Conservation (phyloP, 768 basidiomycete species). For the Pleurotus salmoneostramineus region DNA sequence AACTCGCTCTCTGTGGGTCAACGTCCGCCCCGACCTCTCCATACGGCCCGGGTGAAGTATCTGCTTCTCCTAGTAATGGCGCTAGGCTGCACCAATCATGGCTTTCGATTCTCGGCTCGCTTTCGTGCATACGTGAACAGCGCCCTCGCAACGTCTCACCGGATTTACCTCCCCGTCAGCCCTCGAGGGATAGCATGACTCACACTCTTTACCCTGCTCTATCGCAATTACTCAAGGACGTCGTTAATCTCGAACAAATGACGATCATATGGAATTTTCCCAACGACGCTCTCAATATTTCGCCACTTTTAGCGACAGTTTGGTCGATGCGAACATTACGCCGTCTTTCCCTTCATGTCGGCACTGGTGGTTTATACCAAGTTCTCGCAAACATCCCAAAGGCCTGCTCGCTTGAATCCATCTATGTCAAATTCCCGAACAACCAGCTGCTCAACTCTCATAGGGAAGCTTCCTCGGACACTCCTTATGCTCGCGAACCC, state of each 20-base stretch:
- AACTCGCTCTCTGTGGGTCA: not conserved
- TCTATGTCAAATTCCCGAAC: not conserved
- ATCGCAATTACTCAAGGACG: not conserved
- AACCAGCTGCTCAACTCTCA: no score
- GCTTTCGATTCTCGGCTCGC: no score
- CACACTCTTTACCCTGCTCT: not conserved
- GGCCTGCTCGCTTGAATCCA: not conserved
- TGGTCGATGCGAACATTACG: not conserved
- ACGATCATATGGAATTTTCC: not conserved
- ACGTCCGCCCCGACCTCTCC: not conserved
- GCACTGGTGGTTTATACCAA: not conserved
- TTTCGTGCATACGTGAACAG: no score
- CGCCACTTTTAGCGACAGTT: not conserved
- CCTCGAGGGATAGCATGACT: no score
- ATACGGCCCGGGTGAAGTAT: not conserved
- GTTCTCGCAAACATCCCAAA: not conserved
- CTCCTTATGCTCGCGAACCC: no score
- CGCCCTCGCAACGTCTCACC: no score
- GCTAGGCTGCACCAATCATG: no score
- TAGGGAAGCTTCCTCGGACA: no score
- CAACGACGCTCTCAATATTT: not conserved
- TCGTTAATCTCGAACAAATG: not conserved
- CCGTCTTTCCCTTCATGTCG: not conserved
- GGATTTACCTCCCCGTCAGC: no score
- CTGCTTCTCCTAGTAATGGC: not conserved